Evolutionary conservation across 1,284 basidiomycete species (phyloP).

Genomic region (Ganoderma lucidum): DNA sequence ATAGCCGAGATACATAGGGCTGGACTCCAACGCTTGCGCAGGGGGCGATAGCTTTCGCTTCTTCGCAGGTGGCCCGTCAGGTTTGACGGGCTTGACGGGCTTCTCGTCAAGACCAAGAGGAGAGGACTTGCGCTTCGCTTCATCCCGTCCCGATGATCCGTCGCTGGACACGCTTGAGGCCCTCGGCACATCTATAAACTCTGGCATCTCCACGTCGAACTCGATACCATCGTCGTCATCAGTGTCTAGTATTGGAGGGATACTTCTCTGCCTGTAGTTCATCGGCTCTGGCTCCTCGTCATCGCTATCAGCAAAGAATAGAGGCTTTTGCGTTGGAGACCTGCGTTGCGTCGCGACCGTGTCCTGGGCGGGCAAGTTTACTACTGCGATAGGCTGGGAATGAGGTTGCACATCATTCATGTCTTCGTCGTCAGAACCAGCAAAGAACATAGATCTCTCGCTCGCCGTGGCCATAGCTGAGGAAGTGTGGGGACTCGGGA

Average conservation of each 20-base stretch:
- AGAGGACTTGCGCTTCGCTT: conserved; percentile 2
- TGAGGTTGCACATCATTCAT: conserved; percentile 10
- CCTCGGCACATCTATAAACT: conserved; percentile 38
- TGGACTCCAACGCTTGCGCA: conserved; percentile 18
- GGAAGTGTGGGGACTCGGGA: conserved; percentile 6
- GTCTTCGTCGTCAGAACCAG: conserved; percentile 46
- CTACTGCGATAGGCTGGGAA: conserved; percentile 4
- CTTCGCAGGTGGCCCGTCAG: conserved; percentile 47
- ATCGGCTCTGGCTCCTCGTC: conserved; percentile 54
- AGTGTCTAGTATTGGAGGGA: not conserved
- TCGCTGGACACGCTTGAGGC: conserved; percentile 51
- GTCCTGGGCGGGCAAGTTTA: conserved; percentile 24
- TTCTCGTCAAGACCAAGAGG: not conserved
- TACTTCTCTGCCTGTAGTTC: conserved; percentile 1
- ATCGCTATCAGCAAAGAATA: conserved; percentile 69
- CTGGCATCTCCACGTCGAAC: conserved; percentile 51
- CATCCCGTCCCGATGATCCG: conserved; percentile 38
- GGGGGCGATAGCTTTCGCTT: conserved; percentile 53
- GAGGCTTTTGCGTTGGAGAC: conserved; percentile 37
- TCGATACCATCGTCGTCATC: conserved; percentile 51
- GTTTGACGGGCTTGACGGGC: conserved; percentile 26
- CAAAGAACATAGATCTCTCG: conserved; percentile 45
- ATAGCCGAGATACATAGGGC: conserved; percentile 65
- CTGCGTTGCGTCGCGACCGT: conserved; percentile 8
- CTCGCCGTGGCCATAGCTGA: conserved; percentile 16